A percentile compares a stretch with the other conserved stretches of the same genome.
phyloP scores from a whole-genome alignment of 1,284 basidiomycete species.

The Ganoderma lingzhi region DNA sequence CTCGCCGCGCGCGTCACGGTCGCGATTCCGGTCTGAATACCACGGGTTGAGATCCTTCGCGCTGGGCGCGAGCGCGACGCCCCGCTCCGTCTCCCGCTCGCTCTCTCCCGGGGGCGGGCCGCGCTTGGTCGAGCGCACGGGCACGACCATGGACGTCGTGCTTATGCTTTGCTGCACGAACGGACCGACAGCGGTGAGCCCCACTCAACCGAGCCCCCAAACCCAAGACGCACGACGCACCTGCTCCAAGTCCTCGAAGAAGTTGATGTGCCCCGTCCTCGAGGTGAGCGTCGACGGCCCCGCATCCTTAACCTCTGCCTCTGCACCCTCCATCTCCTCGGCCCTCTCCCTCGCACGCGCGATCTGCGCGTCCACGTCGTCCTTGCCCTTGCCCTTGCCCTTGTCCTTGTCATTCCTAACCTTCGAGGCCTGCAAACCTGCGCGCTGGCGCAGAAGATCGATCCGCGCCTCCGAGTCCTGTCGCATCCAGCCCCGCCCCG shows the following conservation, averaged over 20 bases:
- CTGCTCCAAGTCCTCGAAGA: constrained; percentile 80
- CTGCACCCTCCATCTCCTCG: constrained; percentile 44
- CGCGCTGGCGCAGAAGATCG: constrained; percentile 66
- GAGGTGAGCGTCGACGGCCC: constrained; percentile 50
- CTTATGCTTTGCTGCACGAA: constrained; percentile 42
- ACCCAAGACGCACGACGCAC: constrained; percentile 42
- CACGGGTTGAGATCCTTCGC: constrained; percentile 80
- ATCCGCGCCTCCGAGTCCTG: constrained; percentile 86
- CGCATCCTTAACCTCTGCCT: too few species aligned
- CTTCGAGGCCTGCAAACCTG: constrained; percentile 48
- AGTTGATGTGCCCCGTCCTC: constrained; percentile 70
- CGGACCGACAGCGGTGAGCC: too few species aligned
- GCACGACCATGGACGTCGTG: constrained; percentile 47
- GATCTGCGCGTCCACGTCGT: constrained; percentile 8
- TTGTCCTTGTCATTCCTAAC: not conserved
- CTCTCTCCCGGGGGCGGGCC: constrained; percentile 38
- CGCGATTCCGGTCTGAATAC: constrained; percentile 60
- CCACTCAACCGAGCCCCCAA: rapidly evolving
- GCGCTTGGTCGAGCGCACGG: constrained; percentile 53
- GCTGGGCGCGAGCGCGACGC: constrained; percentile 74
- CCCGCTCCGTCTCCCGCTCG: constrained; percentile 66
- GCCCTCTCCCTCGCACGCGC: constrained; percentile 44
- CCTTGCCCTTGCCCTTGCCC: constrained; percentile 43
- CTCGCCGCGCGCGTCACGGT: constrained; percentile 31
- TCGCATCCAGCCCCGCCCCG: not conserved